Evolutionary conservation across 2,329 filamentous ascomycete genomes (phyloP).

Genomic region (Trichoderma citrinoviride): DNA sequence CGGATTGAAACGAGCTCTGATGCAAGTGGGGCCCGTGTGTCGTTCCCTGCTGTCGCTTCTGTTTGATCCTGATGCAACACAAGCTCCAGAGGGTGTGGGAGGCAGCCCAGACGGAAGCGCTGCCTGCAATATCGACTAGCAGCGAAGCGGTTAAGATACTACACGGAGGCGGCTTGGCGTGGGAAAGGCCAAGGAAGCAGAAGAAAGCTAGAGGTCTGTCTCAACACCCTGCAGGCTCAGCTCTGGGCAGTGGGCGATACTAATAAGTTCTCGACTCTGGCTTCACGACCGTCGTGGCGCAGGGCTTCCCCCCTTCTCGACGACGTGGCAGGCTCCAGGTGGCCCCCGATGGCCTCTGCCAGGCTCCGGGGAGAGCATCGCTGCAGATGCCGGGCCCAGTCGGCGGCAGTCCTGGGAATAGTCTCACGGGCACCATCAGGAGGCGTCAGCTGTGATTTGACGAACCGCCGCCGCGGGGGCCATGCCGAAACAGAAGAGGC

Average conservation of each 20-base stretch:
- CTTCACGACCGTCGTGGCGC: neutral
- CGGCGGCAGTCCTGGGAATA: no score
- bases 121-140: neutral
- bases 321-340: constrained; percentile 13
- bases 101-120: neutral
- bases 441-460: no score
- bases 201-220: neutral
- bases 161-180: neutral
- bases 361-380: neutral
- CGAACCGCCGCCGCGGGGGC: neutral
- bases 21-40: constrained; percentile 6
- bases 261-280: neutral
- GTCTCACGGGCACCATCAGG: no score
- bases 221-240: neutral
- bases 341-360: neutral
- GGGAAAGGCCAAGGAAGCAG: neutral
- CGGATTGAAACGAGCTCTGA: neutral
- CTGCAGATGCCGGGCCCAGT: no score
- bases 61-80: neutral
- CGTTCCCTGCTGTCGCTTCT: neutral
- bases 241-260: neutral
- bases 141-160: neutral
- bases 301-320: neutral
- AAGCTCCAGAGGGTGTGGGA: neutral
- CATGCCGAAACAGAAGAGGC: neutral